Base-by-base conservation (phyloP, 768 basidiomycete species). In the Trametes cinnabarina region DNA sequence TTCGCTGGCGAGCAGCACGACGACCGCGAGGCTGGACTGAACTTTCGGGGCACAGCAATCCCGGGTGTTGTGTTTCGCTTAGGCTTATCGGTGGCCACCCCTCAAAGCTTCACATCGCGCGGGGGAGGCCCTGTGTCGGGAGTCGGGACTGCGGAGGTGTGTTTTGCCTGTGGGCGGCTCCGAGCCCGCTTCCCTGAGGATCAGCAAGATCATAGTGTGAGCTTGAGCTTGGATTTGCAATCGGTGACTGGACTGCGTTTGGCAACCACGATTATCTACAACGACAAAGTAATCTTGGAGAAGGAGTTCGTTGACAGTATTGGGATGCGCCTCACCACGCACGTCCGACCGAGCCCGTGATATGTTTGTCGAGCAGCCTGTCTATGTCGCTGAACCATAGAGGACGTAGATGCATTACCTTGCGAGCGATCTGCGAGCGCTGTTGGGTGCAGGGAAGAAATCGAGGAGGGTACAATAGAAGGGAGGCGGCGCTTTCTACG, bases 401-500 rank as follows among this genome's bases (percentile, higher is more conserved):
- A 7, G 23, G 43, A 46, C 14, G 43, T 46, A 32, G 30, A 12
- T 32, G 30, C n/a, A 32, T 23, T 6, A 39, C 11, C 37, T 23
- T 26, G 25, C 43, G 43, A 25, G 8, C 43, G 43, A 46, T 14
- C 22, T 22, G 9, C 15, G 19, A 20, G 20, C 25, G 17, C 26
- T 47, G 46, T 25, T n/a, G 30, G 47, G 30, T 32, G 30, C 30
- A 32, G 30, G 30, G 30, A 32, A 32, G 30, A 6, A 12, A 12
- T 12, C 30, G 30, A 17, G n/a, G 20, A 15, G 5, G 14, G 37
- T 4, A 15, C 37, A 39, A 46, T 55, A 55, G 54, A 55, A 55
- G 54, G n/a, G 17, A 14, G 14, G 25, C 37, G 44, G n/a, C 54
- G 37, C n/a, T 35, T 55, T 55, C 54, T 40, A 48, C 46, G 46